These are phyloP conservation scores for Fennellomyces sp. DNA, from an alignment of 371 early-diverging fungal species.

Conservation along the genomic window DNA sequence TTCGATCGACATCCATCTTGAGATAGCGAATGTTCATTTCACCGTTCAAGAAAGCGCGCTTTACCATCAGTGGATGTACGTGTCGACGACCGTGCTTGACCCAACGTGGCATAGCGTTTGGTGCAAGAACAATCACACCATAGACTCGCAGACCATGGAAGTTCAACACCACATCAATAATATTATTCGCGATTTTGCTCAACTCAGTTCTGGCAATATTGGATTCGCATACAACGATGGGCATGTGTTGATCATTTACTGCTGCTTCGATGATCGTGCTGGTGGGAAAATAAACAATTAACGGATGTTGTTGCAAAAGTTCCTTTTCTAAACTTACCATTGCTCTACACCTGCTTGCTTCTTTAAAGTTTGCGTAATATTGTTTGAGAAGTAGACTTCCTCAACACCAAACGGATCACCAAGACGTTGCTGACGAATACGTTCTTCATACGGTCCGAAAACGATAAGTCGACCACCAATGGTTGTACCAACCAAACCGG, in stretches of 20 bases:
- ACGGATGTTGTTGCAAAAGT: no score
- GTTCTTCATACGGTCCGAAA: constrained; percentile 78
- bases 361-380: constrained; percentile 57
- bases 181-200: constrained; percentile 49
- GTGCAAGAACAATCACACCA: constrained; percentile 55
- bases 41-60: constrained; percentile 68
- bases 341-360: constrained; percentile 57
- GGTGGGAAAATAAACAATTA: neutral
- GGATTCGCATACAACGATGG: constrained; percentile 73
- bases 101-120: constrained; percentile 68
- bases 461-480: constrained; percentile 73
- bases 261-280: constrained; percentile 57
- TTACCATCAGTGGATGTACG: constrained; percentile 66
- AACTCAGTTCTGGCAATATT: constrained; percentile 50
- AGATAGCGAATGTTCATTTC: constrained; percentile 49
- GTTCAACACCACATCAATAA: constrained; percentile 49
- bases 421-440: constrained; percentile 63
- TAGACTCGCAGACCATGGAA: constrained; percentile 69
- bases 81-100: constrained; percentile 71
- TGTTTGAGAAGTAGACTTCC: constrained; percentile 54
- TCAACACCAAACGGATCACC: constrained; percentile 48
- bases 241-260: constrained; percentile 70
- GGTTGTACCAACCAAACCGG: constrained; percentile 79
- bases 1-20: constrained; percentile 56
- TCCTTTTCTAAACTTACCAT: constrained; percentile 60